phyloP scores from a whole-genome alignment of 2,329 filamentous ascomycete genomes.

The Hypoxylon sp. region DNA sequence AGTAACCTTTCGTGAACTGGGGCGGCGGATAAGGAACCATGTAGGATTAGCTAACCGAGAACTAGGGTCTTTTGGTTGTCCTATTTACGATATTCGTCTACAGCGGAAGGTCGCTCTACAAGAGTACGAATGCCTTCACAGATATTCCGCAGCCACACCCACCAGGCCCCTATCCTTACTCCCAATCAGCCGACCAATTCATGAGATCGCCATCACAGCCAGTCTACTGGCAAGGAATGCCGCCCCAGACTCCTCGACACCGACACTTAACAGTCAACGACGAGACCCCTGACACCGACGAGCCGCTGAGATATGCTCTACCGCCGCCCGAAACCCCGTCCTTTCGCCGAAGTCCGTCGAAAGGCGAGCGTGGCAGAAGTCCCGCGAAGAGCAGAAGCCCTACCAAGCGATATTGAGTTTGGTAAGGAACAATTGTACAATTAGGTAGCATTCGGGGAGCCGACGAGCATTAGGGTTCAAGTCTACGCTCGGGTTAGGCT shows the following conservation, averaged over 20 bases:
- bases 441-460: no score
- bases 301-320: conserved; percentile 52
- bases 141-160: conserved; percentile 36
- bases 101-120: conserved; percentile 45
- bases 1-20: conserved; percentile 36
- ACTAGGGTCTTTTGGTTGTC: conserved; percentile 41
- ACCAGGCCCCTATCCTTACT: conserved; percentile 34
- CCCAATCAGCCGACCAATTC: conserved; percentile 31
- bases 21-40: not conserved
- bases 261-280: conserved; percentile 38
- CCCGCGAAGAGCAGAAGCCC: conserved; percentile 55
- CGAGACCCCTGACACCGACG: conserved; percentile 58
- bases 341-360: conserved; percentile 52
- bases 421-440: conserved; percentile 3
- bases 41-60: conserved; percentile 27
- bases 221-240: conserved; percentile 43
- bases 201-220: conserved; percentile 36
- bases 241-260: conserved; percentile 44
- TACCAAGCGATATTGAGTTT: conserved; percentile 51
- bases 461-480: no score
- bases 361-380: conserved; percentile 53
- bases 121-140: conserved; percentile 38
- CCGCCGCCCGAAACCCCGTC: conserved; percentile 50
- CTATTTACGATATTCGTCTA: conserved; percentile 43
- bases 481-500: no score